Conservation (phyloP, 2,329 filamentous ascomycete species). For the Westerdykella aurantiaca region DNA sequence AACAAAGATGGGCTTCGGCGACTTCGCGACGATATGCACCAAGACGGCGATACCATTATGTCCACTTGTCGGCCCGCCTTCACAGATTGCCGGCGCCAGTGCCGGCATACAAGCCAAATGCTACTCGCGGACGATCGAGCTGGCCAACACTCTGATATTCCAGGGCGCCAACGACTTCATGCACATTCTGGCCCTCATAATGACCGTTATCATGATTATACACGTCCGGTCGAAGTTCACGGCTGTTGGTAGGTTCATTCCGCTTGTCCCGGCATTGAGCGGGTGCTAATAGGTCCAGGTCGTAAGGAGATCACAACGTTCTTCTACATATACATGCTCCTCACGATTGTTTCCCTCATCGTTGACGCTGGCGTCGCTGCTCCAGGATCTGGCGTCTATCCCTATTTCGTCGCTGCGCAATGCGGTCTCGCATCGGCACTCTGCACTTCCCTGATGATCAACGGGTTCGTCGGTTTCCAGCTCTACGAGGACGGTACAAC, state of each 20-base stretch:
- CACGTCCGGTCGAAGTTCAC: constrained; percentile 98
- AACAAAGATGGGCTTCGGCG: constrained; percentile 70
- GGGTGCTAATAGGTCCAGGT: constrained; percentile 50
- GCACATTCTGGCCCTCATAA: constrained; percentile 82
- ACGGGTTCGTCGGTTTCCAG: constrained; percentile 97
- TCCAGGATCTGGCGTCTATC: constrained; percentile 70
- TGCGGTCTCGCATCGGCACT: constrained; percentile 79
- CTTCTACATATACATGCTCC: constrained; percentile 92
- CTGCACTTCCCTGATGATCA: constrained; percentile 85
- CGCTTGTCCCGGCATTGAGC: constrained; percentile 35
- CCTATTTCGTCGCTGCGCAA: constrained; percentile 87
- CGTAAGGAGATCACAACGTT: constrained; percentile 75
- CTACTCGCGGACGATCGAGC: constrained; percentile 89
- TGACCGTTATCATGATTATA: constrained; percentile 96
- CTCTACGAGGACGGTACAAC: constrained; percentile 95
- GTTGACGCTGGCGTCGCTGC: constrained; percentile 91
- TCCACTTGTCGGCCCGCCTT: constrained; percentile 71
- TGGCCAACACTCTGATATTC: constrained; percentile 98
- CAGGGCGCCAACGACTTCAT: constrained; percentile 85
- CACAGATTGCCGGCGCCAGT: constrained; percentile 58
- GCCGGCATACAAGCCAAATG: constrained; percentile 83
- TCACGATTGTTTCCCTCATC: constrained; percentile 81
- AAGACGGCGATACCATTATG: constrained; percentile 84
- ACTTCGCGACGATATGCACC: constrained; percentile 81
- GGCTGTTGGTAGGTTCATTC: constrained; percentile 67